phyloP scores from a whole-genome alignment of 108 stramenopile genomes.

The Pseudonitzschia multistriata region DNA sequence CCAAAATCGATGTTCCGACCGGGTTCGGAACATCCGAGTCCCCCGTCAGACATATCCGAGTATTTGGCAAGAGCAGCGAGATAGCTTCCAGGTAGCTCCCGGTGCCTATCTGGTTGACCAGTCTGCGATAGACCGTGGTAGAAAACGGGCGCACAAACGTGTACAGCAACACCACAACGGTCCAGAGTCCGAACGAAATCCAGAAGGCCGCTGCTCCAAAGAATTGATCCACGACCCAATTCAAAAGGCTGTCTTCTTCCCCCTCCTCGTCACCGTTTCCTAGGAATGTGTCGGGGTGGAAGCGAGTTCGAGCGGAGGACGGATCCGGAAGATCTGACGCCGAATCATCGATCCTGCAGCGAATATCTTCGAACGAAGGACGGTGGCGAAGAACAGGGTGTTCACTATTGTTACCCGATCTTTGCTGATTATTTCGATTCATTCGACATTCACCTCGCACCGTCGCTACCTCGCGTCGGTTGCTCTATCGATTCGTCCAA shows the following conservation, averaged over 20 bases:
- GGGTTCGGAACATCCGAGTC: slow-evolving; percentile 75
- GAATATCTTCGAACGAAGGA: too few species aligned
- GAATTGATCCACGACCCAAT: slow-evolving; percentile 8
- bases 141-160: slow-evolving; percentile 63
- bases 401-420: too few species aligned
- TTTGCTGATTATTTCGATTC: too few species aligned
- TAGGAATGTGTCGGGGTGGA: slow-evolving; percentile 9
- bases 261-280: slow-evolving; percentile 1
- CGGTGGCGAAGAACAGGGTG: too few species aligned
- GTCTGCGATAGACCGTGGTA: slow-evolving; percentile 41
- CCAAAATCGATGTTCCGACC: slow-evolving; percentile 63
- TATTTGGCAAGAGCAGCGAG: slow-evolving; percentile 64
- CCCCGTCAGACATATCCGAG: slow-evolving; percentile 58
- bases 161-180: slow-evolving; percentile 42
- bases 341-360: too few species aligned
- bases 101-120: slow-evolving; percentile 41
- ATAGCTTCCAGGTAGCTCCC: slow-evolving; percentile 63
- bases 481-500: too few species aligned
- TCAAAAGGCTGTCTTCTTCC: neutral
- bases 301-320: slow-evolving; percentile 10
- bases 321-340: too few species aligned
- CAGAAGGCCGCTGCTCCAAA: slow-evolving; percentile 26
- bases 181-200: slow-evolving; percentile 38
- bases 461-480: too few species aligned
- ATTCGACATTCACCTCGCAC: too few species aligned